These are phyloP conservation scores for Beauveria sp. DNA, from an alignment of 2,329 filamentous ascomycete species.

Conservation along the genomic window DNA sequence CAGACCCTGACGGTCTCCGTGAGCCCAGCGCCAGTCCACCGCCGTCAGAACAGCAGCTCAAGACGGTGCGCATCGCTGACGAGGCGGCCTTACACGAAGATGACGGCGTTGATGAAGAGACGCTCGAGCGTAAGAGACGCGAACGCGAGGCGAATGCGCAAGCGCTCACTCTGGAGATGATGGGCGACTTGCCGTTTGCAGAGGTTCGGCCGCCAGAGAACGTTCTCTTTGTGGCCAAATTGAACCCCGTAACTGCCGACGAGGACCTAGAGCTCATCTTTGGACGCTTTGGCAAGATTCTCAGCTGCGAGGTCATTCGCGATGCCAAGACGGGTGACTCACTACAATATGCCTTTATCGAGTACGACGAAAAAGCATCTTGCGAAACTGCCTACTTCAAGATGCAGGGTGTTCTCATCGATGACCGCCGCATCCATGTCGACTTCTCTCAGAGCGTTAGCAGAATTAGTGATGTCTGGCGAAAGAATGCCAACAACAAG, in stretches of 20 bases:
- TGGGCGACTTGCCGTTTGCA: constrained; percentile 92
- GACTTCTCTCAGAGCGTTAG: constrained; percentile 95
- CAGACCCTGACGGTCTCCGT: constrained; percentile 68
- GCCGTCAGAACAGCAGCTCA: constrained; percentile 76
- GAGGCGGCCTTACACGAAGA: constrained; percentile 76
- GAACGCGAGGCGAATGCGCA: constrained; percentile 90
- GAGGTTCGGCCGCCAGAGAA: constrained; percentile 98
- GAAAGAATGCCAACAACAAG: constrained; percentile 77
- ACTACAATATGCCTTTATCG: constrained; percentile 94
- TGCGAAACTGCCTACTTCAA: constrained; percentile 97
- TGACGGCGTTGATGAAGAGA: constrained; percentile 65
- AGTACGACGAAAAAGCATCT: constrained; percentile 85
- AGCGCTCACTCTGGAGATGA: constrained; percentile 92
- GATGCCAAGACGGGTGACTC: constrained; percentile 92
- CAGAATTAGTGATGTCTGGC: constrained; percentile 83
- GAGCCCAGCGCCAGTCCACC: constrained; percentile 74
- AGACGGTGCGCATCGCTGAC: constrained; percentile 84
- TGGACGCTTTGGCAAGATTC: constrained; percentile 87
- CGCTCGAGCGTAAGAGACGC: constrained; percentile 67
- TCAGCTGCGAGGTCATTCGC: constrained; percentile 92
- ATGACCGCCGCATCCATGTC: constrained; percentile 94
- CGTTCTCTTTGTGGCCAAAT: constrained; percentile 94
- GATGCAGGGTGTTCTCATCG: constrained; percentile 95
- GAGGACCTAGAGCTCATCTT: constrained; percentile 95
- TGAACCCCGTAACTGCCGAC: constrained; percentile 93